Evolutionary conservation across 176 grass and related monocot genomes (phyloP).

Genomic region (Typha latifolia): DNA sequence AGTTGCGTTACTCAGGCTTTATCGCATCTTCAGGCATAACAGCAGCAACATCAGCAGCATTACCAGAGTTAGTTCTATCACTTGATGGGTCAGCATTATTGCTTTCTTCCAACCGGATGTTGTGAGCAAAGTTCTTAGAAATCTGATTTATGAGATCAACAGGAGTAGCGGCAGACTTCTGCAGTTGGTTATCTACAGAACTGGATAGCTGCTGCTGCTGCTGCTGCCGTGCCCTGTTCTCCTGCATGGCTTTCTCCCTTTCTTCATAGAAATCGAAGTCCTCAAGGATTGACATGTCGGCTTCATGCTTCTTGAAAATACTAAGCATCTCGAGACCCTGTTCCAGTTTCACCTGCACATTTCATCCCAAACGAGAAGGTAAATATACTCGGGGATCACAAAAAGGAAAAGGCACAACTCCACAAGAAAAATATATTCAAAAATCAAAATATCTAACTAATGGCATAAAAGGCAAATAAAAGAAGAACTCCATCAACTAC

Average conservation of each 20-base stretch:
- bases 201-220: constrained; percentile 6
- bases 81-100: neutral
- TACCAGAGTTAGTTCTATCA: neutral
- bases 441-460: too few relatives aligned
- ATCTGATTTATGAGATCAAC: neutral
- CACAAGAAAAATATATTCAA: neutral
- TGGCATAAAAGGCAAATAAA: too few relatives aligned
- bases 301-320: constrained; percentile 77
- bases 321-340: constrained; percentile 71
- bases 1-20: neutral
- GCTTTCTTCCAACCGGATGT: neutral
- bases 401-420: neutral
- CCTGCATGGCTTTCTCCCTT: constrained; percentile 82
- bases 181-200: neutral
- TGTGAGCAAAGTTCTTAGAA: neutral
- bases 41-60: neutral
- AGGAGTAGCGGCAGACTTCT: neutral
- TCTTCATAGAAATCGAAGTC: constrained; percentile 87
- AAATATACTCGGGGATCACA: constrained; percentile 13
- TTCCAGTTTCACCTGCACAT: constrained; percentile 76
- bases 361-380: neutral
- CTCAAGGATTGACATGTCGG: constrained; percentile 60
- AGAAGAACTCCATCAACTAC: too few relatives aligned
- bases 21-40: neutral
- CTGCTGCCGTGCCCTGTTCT: constrained; percentile 64